Base-by-base conservation (phyloP, 805 yeast species). In the Isabelozyma gotoi region DNA sequence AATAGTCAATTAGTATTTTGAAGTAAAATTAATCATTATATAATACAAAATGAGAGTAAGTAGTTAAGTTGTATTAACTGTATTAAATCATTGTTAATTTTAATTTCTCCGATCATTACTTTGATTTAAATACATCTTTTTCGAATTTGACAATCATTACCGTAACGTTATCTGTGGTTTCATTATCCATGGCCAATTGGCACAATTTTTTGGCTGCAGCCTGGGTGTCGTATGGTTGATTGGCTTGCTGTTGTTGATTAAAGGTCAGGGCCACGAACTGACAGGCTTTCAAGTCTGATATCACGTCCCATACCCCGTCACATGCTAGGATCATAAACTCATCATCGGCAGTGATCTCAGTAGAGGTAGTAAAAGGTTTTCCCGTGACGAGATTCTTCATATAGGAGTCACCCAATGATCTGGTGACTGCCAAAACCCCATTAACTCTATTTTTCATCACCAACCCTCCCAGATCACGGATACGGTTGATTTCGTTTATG, bases 221-320 rank as follows among this genome's bases (percentile, higher is more conserved):
- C 36, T 80, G 75, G 0, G 94, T 84, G 52, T 84, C 71, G 33
- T 39, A 39, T 0, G 43, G 39, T 31, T 46, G 39, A 34, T 45
- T 45, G 15, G 45, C 48, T 5, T 48, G 81, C 7, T 55, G 43
- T n/a, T 56, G 51, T 15, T 51, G 50, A 16, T 50, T 53, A 43
- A 71, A 66, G 10, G 78, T 67, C 33, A 75, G 73, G 38, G 74
- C 70, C 4, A 88, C 84, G 51, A 84, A 62, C 43, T 84, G 84
- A 44, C 94, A 87, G 0, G 98, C 98, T 43, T 80, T 78, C 50
- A 81, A 85, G 60, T 94, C 99, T 7, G 82, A 74, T 40, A 91
- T 77, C 4, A 92, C 97, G 62, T 92, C 99, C 98, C 98, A 92
- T 8, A 92, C 68, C 0, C 99, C 99, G 64, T 92, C 99, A 63